Conservation (phyloP, 1,284 basidiomycete species). For the Caloboletus inedulis region DNA sequence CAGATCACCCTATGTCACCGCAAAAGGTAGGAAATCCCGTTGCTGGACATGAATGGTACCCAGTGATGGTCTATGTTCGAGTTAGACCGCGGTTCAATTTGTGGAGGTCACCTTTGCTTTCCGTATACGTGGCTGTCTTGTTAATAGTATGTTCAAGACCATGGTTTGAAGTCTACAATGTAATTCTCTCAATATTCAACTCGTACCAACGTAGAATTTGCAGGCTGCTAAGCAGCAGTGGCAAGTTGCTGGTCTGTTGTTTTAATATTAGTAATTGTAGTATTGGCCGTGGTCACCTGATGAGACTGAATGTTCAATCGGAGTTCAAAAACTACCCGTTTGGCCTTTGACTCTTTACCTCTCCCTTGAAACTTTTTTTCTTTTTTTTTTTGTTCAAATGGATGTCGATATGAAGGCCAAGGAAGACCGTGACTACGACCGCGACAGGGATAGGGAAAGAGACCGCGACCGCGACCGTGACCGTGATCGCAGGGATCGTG, state of each 20-base stretch:
- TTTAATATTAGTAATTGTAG: too few relatives aligned
- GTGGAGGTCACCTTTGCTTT: background rate
- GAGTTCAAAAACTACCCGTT: slow-evolving; percentile 12
- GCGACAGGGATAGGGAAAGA: slow-evolving; percentile 45
- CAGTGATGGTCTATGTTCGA: background rate
- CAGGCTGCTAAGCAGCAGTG: background rate
- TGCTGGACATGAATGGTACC: background rate
- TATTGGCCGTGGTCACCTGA: slow-evolving; percentile 17
- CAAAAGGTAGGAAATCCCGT: background rate
- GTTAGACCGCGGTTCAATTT: background rate
- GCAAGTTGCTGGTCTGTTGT: too few relatives aligned
- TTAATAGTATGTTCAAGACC: background rate
- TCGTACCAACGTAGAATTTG: background rate
- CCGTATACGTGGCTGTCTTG: background rate
- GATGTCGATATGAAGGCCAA: slow-evolving; percentile 77
- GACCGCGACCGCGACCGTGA: slow-evolving; percentile 45
- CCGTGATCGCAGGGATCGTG: slow-evolving; percentile 41
- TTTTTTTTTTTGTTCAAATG: slow-evolving; percentile 40
- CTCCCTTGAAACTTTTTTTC: slow-evolving; percentile 2
- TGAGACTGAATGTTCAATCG: slow-evolving; percentile 14
- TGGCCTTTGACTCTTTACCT: slow-evolving; percentile 15
- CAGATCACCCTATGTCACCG: background rate
- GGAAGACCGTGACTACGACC: slow-evolving; percentile 62
- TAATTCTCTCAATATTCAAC: background rate
- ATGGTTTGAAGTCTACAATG: background rate